phyloP scores from a whole-genome alignment of 2,329 filamentous ascomycete genomes.

The Aureobasidium lini region DNA sequence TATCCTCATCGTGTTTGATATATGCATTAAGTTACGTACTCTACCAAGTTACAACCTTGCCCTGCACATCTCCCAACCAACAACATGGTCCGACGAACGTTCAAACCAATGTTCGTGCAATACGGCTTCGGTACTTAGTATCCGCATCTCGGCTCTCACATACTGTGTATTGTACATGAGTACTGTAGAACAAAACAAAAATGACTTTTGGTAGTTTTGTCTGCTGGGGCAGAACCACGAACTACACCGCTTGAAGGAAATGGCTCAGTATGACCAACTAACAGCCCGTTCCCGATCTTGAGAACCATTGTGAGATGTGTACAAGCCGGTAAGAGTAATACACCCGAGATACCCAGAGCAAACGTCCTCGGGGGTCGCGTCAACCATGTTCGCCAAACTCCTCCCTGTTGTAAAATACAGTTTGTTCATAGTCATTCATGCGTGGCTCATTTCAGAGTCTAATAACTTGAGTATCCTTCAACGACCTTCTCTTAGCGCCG shows the following conservation, averaged over 20 bases:
- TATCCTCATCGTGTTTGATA: too few species aligned
- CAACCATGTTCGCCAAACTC: background rate
- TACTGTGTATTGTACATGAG: background rate
- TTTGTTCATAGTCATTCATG: background rate
- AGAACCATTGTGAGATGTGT: background rate
- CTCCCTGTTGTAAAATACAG: background rate
- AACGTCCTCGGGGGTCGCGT: background rate
- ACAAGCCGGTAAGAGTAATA: background rate
- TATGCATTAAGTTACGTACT: too few species aligned
- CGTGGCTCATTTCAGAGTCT: background rate
- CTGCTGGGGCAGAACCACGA: background rate
- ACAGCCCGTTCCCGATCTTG: background rate
- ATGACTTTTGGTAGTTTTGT: background rate
- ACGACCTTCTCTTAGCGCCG: slow-evolving; percentile 17
- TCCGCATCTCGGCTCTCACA: background rate
- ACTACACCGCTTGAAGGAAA: background rate
- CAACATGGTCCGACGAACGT: background rate
- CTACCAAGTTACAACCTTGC: background rate
- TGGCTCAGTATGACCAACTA: background rate
- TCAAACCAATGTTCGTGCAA: slow-evolving; percentile 4
- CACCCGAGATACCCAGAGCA: background rate
- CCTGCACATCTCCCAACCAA: background rate
- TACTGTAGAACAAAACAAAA: background rate
- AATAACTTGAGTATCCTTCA: background rate
- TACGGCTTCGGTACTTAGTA: background rate